Evolutionary conservation across 208 protist species (phyloP).

Genomic region (Trypanosomatidae sp.): DNA sequence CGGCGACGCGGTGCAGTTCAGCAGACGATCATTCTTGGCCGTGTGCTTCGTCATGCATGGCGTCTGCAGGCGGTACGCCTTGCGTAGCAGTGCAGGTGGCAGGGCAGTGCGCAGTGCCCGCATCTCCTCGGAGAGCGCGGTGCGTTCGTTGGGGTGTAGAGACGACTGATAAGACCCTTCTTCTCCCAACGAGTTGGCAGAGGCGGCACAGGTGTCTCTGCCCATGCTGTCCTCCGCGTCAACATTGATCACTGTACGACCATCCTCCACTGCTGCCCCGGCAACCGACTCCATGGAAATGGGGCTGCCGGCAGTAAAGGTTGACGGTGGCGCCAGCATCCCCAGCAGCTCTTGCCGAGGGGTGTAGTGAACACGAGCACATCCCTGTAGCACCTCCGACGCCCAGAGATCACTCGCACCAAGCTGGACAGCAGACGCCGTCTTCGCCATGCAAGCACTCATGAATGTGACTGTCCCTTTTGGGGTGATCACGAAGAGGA

Average conservation of each 20-base stretch:
- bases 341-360: conserved; percentile 22
- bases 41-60: conserved; percentile 40
- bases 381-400: conserved; percentile 27
- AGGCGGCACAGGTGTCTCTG: background rate
- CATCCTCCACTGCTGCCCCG: background rate
- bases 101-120: conserved; percentile 10
- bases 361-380: conserved; percentile 21
- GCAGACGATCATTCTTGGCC: conserved; percentile 13
- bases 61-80: conserved; percentile 46
- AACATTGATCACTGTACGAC: conserved; percentile 17
- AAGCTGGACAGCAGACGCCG: background rate
- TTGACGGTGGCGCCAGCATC: conserved; percentile 14
- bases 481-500: background rate
- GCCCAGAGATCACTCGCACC: conserved; percentile 37
- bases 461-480: background rate
- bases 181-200: background rate
- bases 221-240: conserved; percentile 15
- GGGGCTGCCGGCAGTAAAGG: background rate
- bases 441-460: background rate
- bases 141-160: background rate
- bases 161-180: conserved; percentile 11
- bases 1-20: conserved; percentile 58
- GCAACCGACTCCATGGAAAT: background rate
- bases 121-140: conserved; percentile 9
- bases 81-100: conserved; percentile 19